Percentiles rank a stretch among this genome's conserved stretches.
Evolutionary conservation across 2,329 filamentous ascomycete species (phyloP).

Genomic region (Stagonosporopsis vannaccii): DNA sequence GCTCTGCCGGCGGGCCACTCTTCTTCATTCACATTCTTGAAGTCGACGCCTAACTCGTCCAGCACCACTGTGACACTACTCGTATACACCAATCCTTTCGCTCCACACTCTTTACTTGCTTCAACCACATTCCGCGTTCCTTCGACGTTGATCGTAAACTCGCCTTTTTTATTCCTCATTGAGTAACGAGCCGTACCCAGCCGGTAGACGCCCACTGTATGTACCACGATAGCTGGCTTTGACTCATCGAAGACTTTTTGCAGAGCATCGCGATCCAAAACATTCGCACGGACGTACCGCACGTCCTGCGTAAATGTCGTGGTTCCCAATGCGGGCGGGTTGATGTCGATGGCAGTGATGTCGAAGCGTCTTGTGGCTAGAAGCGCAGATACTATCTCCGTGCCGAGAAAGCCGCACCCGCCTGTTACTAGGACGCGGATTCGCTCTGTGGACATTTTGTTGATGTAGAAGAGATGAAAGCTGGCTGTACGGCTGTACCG

Average conservation of each 20-base stretch:
- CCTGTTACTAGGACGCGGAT: conserved; percentile 55
- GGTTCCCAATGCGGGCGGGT: conserved; percentile 44
- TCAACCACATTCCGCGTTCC: conserved; percentile 81
- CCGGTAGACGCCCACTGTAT: conserved; percentile 72
- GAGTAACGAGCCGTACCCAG: conserved; percentile 50
- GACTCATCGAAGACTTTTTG: conserved; percentile 63
- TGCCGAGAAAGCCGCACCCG: conserved; percentile 57
- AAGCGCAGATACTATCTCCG: conserved; percentile 51
- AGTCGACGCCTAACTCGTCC: conserved; percentile 75
- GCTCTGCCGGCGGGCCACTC: conserved; percentile 78
- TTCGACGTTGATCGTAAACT: conserved; percentile 85
- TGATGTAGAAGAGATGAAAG: neutral
- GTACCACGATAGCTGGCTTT: conserved; percentile 83
- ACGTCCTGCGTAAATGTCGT: conserved; percentile 31
- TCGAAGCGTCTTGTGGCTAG: conserved; percentile 46
- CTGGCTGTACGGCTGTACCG: conserved; percentile 1
- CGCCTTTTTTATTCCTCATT: conserved; percentile 56
- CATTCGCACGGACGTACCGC: conserved; percentile 50
- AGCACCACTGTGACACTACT: conserved; percentile 87
- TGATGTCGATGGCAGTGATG: conserved; percentile 52
- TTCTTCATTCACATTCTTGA: conserved; percentile 84
- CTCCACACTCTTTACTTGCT: conserved; percentile 71
- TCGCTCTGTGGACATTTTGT: conserved; percentile 30
- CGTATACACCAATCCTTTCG: conserved; percentile 88
- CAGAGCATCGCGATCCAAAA: conserved; percentile 48